phyloP scores from a whole-genome alignment of 2,329 filamentous ascomycete genomes.

The Neoarthrinium moseri region DNA sequence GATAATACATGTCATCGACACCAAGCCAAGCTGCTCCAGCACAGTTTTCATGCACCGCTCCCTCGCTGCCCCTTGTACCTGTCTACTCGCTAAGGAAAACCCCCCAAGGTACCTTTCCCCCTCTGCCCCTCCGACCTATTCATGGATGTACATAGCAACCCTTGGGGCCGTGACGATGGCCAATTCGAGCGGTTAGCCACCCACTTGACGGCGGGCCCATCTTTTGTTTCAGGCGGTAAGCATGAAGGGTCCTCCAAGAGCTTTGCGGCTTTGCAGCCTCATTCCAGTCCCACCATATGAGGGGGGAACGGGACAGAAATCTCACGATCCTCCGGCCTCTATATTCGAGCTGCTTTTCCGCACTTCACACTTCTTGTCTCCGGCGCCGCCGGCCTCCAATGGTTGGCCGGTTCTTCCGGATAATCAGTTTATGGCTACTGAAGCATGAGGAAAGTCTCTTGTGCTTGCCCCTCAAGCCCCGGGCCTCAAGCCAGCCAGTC shows the following conservation, averaged over 20 bases:
- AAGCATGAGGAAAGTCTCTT: too few species aligned
- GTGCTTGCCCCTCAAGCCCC: too few species aligned
- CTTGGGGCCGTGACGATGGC: not conserved
- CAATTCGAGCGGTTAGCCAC: not conserved
- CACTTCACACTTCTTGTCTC: too few species aligned
- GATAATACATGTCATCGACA: constrained; percentile 2
- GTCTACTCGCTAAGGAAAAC: too few species aligned
- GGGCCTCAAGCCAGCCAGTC: not conserved
- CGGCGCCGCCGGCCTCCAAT: too few species aligned
- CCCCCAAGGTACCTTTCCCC: too few species aligned
- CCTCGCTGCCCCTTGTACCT: not conserved
- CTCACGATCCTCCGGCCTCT: too few species aligned
- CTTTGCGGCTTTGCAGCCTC: constrained; percentile 2
- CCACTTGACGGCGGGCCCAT: not conserved
- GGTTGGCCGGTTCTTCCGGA: not conserved
- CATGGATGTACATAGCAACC: too few species aligned
- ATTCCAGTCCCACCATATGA: not conserved
- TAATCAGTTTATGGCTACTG: not conserved
- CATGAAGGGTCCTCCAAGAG: constrained; percentile 1
- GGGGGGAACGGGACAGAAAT: not conserved
- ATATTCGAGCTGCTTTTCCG: too few species aligned
- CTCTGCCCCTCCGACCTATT: not conserved
- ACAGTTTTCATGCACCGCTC: not conserved
- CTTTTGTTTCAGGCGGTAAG: constrained; percentile 6
- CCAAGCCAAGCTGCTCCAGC: too few species aligned